phyloP scores from a whole-genome alignment of 1,284 basidiomycete species.

The Hemileia vastatrix region DNA sequence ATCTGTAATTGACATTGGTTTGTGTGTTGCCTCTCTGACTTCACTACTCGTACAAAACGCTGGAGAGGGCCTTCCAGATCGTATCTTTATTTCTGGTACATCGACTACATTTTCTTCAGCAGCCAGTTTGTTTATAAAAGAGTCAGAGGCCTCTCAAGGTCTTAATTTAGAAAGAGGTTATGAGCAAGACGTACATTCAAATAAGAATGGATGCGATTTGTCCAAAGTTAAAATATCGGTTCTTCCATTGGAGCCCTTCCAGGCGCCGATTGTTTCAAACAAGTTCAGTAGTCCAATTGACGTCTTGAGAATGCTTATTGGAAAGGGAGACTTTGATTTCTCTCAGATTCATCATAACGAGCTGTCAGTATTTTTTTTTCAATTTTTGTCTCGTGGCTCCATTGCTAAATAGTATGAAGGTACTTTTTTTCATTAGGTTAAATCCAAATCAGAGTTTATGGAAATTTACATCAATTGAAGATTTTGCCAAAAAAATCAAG shows the following conservation, averaged over 20 bases:
- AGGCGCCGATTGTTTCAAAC: not conserved
- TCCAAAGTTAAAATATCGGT: not conserved
- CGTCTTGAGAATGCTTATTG: not conserved
- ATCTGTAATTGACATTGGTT: not conserved
- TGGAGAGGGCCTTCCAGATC: not conserved
- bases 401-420: not conserved
- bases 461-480: not conserved
- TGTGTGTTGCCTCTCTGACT: not conserved
- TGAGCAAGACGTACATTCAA: not conserved
- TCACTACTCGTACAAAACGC: not conserved
- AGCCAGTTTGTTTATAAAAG: not conserved
- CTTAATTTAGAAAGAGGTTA: not conserved
- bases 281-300: not conserved
- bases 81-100: not conserved
- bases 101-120: not conserved
- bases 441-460: not conserved
- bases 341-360: not conserved
- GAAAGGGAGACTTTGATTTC: not conserved
- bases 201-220: too few relatives aligned
- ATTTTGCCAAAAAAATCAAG: not conserved
- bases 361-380: not conserved
- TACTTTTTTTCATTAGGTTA: not conserved
- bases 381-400: not conserved
- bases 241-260: not conserved
- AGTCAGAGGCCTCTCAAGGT: not conserved